These are phyloP conservation scores for Saitozyma sp. DNA, from an alignment of 768 basidiomycete species.

Conservation along the genomic window DNA sequence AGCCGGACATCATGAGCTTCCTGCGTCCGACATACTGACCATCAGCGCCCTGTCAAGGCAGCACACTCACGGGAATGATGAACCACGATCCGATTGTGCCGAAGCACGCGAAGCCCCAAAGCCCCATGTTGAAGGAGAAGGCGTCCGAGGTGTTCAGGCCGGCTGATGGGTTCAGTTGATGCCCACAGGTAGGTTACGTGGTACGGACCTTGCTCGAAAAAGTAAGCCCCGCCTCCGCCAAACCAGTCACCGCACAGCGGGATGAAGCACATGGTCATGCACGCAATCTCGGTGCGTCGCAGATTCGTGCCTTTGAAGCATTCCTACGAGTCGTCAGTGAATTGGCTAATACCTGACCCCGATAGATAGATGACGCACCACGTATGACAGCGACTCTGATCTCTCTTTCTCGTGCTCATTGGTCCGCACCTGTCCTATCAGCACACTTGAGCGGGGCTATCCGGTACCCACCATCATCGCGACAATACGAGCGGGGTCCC, in stretches of 20 bases:
- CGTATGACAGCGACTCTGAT: too few relatives aligned
- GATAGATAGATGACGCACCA: too few relatives aligned
- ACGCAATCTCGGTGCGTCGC: conserved; percentile 29
- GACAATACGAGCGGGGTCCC: not conserved
- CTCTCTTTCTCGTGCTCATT: conserved; percentile 8
- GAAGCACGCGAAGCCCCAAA: conserved; percentile 3
- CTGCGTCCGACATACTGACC: conserved; percentile 1
- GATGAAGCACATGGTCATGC: not conserved
- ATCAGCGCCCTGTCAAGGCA: too few relatives aligned
- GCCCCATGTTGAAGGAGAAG: conserved; percentile 6
- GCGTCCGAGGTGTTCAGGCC: conserved; percentile 9
- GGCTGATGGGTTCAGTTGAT: not conserved
- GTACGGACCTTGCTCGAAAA: conserved; percentile 4
- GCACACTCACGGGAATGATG: not conserved
- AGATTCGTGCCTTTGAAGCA: conserved; percentile 31
- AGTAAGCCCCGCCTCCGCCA: conserved; percentile 19
- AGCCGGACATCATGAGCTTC: conserved; percentile 7
- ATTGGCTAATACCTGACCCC: too few relatives aligned
- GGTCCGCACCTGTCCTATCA: conserved; percentile 20
- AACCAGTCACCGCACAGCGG: not conserved
- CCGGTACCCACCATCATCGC: conserved; percentile 11
- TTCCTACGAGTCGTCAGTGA: not conserved
- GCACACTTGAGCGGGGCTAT: conserved; percentile 28
- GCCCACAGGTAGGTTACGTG: too few relatives aligned
- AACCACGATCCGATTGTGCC: conserved; percentile 6